These are phyloP conservation scores for Herpotrichia juniperi DNA, from an alignment of 2,329 filamentous ascomycete genomes.

Conservation along the genomic window DNA sequence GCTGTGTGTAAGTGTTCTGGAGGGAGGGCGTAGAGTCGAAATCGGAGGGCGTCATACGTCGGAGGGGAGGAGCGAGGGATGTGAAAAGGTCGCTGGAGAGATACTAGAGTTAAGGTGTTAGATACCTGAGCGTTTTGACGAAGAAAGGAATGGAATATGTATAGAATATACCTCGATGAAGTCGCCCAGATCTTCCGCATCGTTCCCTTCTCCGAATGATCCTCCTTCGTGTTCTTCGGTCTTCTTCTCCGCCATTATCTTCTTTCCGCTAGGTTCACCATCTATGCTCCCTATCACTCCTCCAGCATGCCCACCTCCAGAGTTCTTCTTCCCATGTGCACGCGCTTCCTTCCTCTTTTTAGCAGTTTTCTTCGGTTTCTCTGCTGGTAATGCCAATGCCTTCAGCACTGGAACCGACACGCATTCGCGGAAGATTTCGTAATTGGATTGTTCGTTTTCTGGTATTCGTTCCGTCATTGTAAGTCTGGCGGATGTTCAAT, in stretches of 20 bases:
- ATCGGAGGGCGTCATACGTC: slow-evolving; percentile 65
- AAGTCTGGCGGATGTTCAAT: background rate
- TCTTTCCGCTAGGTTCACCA: slow-evolving; percentile 8
- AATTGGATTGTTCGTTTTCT: slow-evolving; percentile 58
- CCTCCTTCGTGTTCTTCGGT: slow-evolving; percentile 11
- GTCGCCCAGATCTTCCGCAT: slow-evolving; percentile 74
- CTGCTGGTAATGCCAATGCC: slow-evolving; percentile 56
- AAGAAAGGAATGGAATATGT: slow-evolving; percentile 71
- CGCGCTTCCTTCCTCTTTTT: slow-evolving; percentile 47
- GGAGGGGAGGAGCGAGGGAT: slow-evolving; percentile 66
- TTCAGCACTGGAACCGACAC: slow-evolving; percentile 73
- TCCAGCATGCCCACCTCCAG: slow-evolving; percentile 39
- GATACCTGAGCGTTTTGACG: slow-evolving; percentile 58
- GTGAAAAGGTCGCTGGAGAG: slow-evolving; percentile 73
- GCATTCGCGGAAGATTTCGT: slow-evolving; percentile 74
- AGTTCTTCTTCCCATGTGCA: slow-evolving; percentile 26
- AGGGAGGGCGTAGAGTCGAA: slow-evolving; percentile 59
- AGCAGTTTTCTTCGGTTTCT: slow-evolving; percentile 53
- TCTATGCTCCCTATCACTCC: slow-evolving; percentile 23
- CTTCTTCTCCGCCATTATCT: slow-evolving; percentile 21
- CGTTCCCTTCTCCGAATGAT: slow-evolving; percentile 26
- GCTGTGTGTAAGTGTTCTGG: slow-evolving; percentile 62
- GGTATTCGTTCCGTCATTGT: slow-evolving; percentile 39
- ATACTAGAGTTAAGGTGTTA: slow-evolving; percentile 55
- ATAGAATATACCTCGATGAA: slow-evolving; percentile 68